These are phyloP conservation scores for Polytolypa hystricis DNA, from an alignment of 2,329 filamentous ascomycete species.

Conservation along the genomic window DNA sequence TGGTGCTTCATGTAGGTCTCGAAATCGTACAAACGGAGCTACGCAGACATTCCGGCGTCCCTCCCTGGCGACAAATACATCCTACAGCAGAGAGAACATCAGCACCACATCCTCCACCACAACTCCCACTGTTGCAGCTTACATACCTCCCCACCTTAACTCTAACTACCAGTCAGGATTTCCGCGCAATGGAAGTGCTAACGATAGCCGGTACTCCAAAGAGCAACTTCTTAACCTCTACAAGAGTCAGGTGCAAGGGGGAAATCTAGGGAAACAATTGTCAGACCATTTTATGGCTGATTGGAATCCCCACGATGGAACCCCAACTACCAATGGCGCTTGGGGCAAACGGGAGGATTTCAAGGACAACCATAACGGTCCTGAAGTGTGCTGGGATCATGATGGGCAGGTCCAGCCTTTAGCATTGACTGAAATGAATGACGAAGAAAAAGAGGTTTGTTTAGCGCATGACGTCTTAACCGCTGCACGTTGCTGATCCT, in stretches of 20 bases:
- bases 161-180: constrained; percentile 36
- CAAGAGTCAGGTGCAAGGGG: constrained; percentile 44
- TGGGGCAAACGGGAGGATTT: constrained; percentile 72
- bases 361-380: constrained; percentile 63
- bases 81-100: constrained; percentile 34
- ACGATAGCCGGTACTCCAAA: constrained; percentile 58
- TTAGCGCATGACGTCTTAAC: constrained; percentile 7
- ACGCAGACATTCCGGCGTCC: constrained; percentile 57
- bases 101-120: constrained; percentile 28
- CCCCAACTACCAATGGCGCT: constrained; percentile 48
- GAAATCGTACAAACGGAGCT: constrained; percentile 51
- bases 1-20: constrained; percentile 40
- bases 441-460: constrained; percentile 54
- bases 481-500: constrained; percentile 7
- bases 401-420: constrained; percentile 60
- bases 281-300: constrained; percentile 59
- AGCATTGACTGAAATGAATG: constrained; percentile 59
- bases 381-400: constrained; percentile 86
- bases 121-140: constrained; percentile 37
- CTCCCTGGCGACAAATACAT: constrained; percentile 47
- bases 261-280: constrained; percentile 48
- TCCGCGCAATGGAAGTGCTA: constrained; percentile 43
- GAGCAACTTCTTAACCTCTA: constrained; percentile 70
- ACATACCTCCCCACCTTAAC: constrained; percentile 51
- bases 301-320: constrained; percentile 67